Base-by-base conservation (phyloP, 2,329 filamentous ascomycete species). In the Alternaria incomplexa region DNA sequence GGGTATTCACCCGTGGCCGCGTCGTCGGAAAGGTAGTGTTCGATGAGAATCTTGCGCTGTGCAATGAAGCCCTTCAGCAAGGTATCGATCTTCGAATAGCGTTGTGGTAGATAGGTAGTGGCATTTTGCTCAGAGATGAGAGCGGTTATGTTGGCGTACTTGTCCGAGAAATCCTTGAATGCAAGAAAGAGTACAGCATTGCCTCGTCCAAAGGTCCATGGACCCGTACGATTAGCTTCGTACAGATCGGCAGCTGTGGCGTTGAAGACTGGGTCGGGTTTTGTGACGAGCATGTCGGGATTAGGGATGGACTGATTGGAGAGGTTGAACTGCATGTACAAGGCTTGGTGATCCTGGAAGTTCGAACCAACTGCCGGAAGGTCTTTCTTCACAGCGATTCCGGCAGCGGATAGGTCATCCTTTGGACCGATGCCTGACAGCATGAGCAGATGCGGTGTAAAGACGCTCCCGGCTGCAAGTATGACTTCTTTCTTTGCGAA, bases 361-460 rank as follows among this genome's bases (percentile, higher is more conserved):
- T 72, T 72, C 13, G 66, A 60, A 2, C 68, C 68, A 6, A 72
- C 68, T 3, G 63, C 70, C 12, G 62, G 61, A 11, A 70, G 55
- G 17, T 70, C 62, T n/a, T 65, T 54, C 32, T 58, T 62, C 3
- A 63, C 43, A 0, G 22, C 5, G 10, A 72, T 70, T 0, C 48
- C 50, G n/a, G 60, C 53, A n/a, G 57, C 51, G 6, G 44, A 43
- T 11, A 68, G 54, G 4, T 62, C 23, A 5, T 61, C 58, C 23
- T 56, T 54, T 1, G 65, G 8, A 5, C 88, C 88, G 28, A 90
- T 83, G 0, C 88, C 88, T 0, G 86, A 88, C 2, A 89, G 78
- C 68, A 90, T 88, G 3, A 90, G 80, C 4, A 90, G 73, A 70
- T 89, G 85, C 0, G 89, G 88, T 0, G 87, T 87, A 63, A 87